Evolutionary conservation across 306 rosid genomes (phyloP), one percentile per base, ranked within the genome.

Genomic region (Coriaria nepalensis): DNA sequence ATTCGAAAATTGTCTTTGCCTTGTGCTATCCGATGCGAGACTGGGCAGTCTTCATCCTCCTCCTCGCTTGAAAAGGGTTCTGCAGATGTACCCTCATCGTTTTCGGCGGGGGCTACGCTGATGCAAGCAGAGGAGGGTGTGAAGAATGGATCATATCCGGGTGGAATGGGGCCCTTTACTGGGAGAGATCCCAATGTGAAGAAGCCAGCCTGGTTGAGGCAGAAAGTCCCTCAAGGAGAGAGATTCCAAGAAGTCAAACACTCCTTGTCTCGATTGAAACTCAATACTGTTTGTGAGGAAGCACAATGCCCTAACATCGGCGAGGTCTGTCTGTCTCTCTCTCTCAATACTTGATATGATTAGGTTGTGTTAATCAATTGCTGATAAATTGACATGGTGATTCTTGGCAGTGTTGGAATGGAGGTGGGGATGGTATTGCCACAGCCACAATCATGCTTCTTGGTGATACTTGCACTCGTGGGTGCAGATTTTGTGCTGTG

Each of bases 261-360:
- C 11, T 72, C 93, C 0, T 68, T 86, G 41, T 79, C 94, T 5
- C 77, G 76, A 43, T 69, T 77, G 81, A 82, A 79, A 12, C 90
- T 86, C 52, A 77, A 86, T 75, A 86, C 96, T 12, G 96, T 86
- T 7, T 86, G 96, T 54, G 90, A 86, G 61, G 96, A 86, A 54
- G 96, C 96, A 2, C 96, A 86, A 49, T 86, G 96, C 66, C 96
- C 96, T n/a, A 86, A 86, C 75, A 86, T 86, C 13, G 94, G 96
- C 35, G 94, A 86, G 82, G 75, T 76, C 50, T 52, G 35, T 46
- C 52, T 63, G 33, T 20, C 29, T 44, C 6, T 47, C 43, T 42
- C 56, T 48, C 10, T 8, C 49, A 32, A n/a, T 10, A 48, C 32
- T 49, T 52, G 20, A 33, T 10, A 20, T 20, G 29, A 20, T 20